Evolutionary conservation across 306 rosid species (phyloP).

Genomic region (Styphnolobium japonicum): DNA sequence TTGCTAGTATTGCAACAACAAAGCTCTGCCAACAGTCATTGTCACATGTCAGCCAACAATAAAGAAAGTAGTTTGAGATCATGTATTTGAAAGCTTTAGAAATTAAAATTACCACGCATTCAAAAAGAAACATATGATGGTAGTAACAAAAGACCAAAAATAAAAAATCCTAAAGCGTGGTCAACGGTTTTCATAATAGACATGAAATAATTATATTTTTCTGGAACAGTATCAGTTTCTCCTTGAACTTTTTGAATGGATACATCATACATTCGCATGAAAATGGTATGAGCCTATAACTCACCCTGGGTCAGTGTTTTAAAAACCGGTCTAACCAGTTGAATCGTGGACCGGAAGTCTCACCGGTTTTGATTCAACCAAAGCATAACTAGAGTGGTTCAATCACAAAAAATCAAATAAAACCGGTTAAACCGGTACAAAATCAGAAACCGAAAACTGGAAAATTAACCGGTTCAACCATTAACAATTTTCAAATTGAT

Average conservation of each 20-base stretch:
- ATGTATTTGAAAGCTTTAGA: neutral
- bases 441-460: too few relatives aligned
- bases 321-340: too few relatives aligned
- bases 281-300: neutral
- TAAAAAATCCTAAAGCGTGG: neutral
- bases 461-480: too few relatives aligned
- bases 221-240: neutral
- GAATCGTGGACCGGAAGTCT: too few relatives aligned
- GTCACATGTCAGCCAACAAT: constrained; percentile 16
- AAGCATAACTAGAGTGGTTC: too few relatives aligned
- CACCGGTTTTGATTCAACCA: too few relatives aligned
- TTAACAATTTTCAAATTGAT: too few relatives aligned
- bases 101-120: neutral
- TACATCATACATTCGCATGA: neutral
- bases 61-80: constrained; percentile 16
- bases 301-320: too few relatives aligned
- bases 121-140: neutral
- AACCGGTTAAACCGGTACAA: too few relatives aligned
- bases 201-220: neutral
- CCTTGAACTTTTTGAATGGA: neutral
- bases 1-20: constrained; percentile 73
- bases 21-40: constrained; percentile 67
- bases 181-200: neutral
- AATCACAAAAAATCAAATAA: too few relatives aligned
- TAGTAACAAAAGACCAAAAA: neutral